Evolutionary conservation across 108 stramenopile species (phyloP).

Genomic region (Aurantiochytrium sp.): DNA sequence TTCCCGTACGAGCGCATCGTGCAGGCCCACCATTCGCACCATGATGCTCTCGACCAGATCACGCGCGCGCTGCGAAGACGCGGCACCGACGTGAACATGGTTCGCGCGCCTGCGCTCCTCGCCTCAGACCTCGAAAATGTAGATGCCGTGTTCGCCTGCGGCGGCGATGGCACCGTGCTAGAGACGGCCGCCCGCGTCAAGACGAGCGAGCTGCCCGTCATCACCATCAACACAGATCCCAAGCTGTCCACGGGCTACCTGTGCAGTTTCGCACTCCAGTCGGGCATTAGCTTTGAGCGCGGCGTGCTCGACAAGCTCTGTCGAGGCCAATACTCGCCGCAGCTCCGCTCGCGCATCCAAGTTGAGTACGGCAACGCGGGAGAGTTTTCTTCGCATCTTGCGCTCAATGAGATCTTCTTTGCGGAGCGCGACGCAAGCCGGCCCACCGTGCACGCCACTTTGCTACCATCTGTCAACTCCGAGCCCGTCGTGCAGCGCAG

Average conservation of each 20-base stretch:
- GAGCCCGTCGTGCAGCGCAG: conserved; percentile 22
- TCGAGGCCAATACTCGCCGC: neutral
- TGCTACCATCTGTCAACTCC: neutral
- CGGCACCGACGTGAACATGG: neutral
- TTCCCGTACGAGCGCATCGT: conserved; percentile 8
- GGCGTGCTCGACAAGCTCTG: conserved; percentile 24
- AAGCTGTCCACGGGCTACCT: neutral
- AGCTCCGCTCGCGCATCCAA: neutral
- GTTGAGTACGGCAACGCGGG: neutral
- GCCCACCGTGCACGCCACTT: neutral
- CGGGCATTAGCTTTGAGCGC: neutral
- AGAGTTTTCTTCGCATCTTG: neutral
- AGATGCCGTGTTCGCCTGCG: neutral
- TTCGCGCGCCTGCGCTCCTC: conserved; percentile 3
- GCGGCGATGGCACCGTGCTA: conserved; percentile 5
- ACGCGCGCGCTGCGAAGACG: neutral
- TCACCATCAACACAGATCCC: neutral
- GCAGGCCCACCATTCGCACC: conserved; percentile 1
- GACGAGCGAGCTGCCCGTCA: neutral
- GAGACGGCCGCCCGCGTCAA: conserved; percentile 17
- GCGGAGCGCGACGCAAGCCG: neutral
- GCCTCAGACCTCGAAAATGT: conserved; percentile 14
- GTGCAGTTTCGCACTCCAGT: neutral
- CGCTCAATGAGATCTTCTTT: neutral
- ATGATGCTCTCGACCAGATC: neutral